Evolutionary conservation across 768 basidiomycete genomes (phyloP).

Genomic region (Xerocomus potaroensis): DNA sequence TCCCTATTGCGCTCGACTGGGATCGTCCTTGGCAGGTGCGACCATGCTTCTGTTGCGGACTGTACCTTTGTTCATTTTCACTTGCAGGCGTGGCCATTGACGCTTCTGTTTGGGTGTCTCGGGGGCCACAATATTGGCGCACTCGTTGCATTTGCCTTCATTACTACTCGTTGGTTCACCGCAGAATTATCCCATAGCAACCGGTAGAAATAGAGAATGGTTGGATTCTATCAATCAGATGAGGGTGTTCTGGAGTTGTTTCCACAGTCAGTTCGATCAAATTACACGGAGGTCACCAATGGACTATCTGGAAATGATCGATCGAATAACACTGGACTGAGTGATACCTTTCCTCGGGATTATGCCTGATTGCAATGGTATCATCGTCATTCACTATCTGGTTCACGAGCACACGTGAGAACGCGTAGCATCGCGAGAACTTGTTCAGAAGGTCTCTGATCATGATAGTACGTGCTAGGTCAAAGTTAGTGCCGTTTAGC

Average conservation of each 20-base stretch:
- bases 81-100: slow-evolving; percentile 77
- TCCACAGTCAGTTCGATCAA: slow-evolving; percentile 17
- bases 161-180: slow-evolving; percentile 35
- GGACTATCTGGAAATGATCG: slow-evolving; percentile 75
- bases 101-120: slow-evolving; percentile 69
- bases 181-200: too few species aligned
- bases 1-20: slow-evolving; percentile 94
- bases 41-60: slow-evolving; percentile 5
- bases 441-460: slow-evolving; percentile 90
- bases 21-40: slow-evolving; percentile 95
- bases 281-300: slow-evolving; percentile 72
- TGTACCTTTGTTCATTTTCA: background rate
- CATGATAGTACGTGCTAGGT: slow-evolving; percentile 88
- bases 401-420: slow-evolving; percentile 47
- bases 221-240: background rate
- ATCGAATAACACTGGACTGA: slow-evolving; percentile 63
- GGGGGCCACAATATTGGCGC: slow-evolving; percentile 63
- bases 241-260: slow-evolving; percentile 3
- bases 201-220: too few species aligned
- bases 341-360: slow-evolving; percentile 69
- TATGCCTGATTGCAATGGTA: slow-evolving; percentile 51
- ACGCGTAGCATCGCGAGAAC: slow-evolving; percentile 87
- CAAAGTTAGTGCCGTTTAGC: slow-evolving; percentile 67
- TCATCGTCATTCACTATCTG: background rate
- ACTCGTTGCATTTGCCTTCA: slow-evolving; percentile 48